Evolutionary conservation across 2,329 filamentous ascomycete genomes (phyloP).

Genomic region (Claviceps sp.): DNA sequence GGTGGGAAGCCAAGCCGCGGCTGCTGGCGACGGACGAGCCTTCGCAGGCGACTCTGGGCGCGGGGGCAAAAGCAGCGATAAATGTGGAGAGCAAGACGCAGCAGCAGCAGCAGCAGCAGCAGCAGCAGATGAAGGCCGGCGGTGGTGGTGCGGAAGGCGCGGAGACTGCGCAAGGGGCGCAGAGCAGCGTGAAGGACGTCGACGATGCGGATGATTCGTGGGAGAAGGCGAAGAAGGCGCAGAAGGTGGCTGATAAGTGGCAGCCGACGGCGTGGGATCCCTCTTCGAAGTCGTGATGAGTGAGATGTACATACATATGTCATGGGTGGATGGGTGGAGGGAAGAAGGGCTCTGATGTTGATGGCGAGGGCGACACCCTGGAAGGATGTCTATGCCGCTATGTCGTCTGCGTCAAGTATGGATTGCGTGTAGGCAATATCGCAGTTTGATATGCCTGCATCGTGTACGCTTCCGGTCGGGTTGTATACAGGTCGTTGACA

Average conservation of each 20-base stretch:
- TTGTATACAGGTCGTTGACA: too few species aligned
- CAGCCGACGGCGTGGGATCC: constrained; percentile 52
- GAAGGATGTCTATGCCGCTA: too few species aligned
- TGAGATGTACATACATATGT: too few species aligned
- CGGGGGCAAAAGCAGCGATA: neutral
- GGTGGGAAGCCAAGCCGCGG: constrained; percentile 48
- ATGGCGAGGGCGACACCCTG: too few species aligned
- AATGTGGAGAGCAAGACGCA: neutral
- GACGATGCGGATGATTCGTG: constrained; percentile 36
- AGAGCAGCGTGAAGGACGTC: constrained; percentile 8
- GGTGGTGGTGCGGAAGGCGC: constrained; percentile 9
- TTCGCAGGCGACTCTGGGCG: neutral
- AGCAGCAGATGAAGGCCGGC: neutral
- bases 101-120: too few species aligned
- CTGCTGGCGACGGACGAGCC: constrained; percentile 24
- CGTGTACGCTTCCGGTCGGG: too few species aligned
- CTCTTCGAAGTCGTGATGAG: constrained; percentile 8
- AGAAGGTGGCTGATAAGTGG: constrained; percentile 49
- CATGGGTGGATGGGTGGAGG: too few species aligned
- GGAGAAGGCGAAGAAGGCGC: constrained; percentile 30
- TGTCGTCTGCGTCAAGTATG: too few species aligned
- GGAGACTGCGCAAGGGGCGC: neutral
- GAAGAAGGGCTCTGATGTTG: too few species aligned
- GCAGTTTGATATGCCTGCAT: too few species aligned
- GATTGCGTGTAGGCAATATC: too few species aligned